Percentiles rank a stretch among this genome's conserved stretches.
Evolutionary conservation across 139 green algal genomes (phyloP).

Genomic region (Limnomonas spitsbergensis): DNA sequence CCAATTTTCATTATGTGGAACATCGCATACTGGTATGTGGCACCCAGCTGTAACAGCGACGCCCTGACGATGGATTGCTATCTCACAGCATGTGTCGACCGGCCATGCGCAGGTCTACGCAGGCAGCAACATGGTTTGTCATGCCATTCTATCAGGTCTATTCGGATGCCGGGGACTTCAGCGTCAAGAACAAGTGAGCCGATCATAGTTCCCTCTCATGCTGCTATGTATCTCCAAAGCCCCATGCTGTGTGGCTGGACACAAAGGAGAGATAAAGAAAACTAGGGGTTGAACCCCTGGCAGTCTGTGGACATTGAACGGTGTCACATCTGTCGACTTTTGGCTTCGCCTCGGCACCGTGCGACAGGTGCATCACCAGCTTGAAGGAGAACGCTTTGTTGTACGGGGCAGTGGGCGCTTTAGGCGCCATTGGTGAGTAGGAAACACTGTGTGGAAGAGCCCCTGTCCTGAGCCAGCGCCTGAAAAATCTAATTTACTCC

Average conservation of each 20-base stretch:
- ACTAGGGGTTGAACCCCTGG: too few relatives aligned
- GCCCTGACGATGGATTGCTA: too few relatives aligned
- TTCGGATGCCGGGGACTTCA: slow-evolving; percentile 86
- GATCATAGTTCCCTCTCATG: too few relatives aligned
- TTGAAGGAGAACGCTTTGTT: slow-evolving; percentile 72
- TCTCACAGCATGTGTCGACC: not conserved
- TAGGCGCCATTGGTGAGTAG: slow-evolving; percentile 45
- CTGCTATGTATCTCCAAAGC: too few relatives aligned
- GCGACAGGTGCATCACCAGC: slow-evolving; percentile 43
- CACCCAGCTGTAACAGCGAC: too few relatives aligned
- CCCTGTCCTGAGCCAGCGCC: not conserved
- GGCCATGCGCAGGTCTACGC: slow-evolving; percentile 70
- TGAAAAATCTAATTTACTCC: too few relatives aligned
- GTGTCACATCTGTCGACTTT: too few relatives aligned
- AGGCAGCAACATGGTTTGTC: slow-evolving; percentile 79
- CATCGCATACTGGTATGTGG: slow-evolving; percentile 69
- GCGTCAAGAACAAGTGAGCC: slow-evolving; percentile 42
- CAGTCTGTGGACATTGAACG: too few relatives aligned
- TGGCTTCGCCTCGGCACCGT: too few relatives aligned
- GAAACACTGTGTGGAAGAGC: not conserved
- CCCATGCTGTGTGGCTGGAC: too few relatives aligned
- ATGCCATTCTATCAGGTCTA: slow-evolving; percentile 87
- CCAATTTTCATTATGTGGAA: slow-evolving; percentile 55
- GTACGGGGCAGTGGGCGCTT: slow-evolving; percentile 64
- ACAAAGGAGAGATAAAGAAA: too few relatives aligned